These are phyloP conservation scores for Rhizopogon rudus DNA, from an alignment of 768 basidiomycete genomes.

Conservation along the genomic window DNA sequence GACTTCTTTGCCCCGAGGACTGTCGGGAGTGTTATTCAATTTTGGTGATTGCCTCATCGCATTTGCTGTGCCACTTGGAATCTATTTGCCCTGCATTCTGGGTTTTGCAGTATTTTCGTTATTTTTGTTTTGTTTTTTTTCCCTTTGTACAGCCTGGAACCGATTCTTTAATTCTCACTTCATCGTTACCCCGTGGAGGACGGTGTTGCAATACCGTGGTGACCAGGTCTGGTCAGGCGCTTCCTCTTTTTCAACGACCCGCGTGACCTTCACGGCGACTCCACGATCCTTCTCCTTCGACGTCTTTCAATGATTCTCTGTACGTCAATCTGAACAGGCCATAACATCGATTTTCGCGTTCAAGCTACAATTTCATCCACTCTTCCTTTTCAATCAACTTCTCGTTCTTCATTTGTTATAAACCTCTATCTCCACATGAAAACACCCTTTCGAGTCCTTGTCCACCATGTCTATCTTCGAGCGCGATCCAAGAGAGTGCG, in stretches of 20 bases:
- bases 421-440: slow-evolving; percentile 20
- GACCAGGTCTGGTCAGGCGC: slow-evolving; percentile 13
- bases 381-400: slow-evolving; percentile 32
- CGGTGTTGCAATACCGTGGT: not conserved
- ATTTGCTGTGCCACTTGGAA: slow-evolving; percentile 4
- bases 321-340: slow-evolving; percentile 25
- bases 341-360: slow-evolving; percentile 28
- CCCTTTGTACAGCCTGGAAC: slow-evolving; percentile 23
- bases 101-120: slow-evolving; percentile 28
- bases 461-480: slow-evolving; percentile 25
- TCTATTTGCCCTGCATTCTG: slow-evolving; percentile 17
- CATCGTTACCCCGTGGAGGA: not conserved
- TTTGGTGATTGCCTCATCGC: slow-evolving; percentile 1
- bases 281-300: slow-evolving; percentile 14
- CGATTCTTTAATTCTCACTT: slow-evolving; percentile 6
- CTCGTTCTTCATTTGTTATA: slow-evolving; percentile 27
- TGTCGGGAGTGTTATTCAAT: not conserved
- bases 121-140: slow-evolving; percentile 17
- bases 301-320: slow-evolving; percentile 24
- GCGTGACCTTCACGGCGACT: slow-evolving; percentile 17
- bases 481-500: slow-evolving; percentile 15
- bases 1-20: not conserved
- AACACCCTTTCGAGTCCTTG: slow-evolving; percentile 26
- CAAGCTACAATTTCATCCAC: slow-evolving; percentile 23
- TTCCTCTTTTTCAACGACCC: slow-evolving; percentile 15